Conservation (phyloP, 2,329 filamentous ascomycete genomes). For the Aspergillus tanneri region DNA sequence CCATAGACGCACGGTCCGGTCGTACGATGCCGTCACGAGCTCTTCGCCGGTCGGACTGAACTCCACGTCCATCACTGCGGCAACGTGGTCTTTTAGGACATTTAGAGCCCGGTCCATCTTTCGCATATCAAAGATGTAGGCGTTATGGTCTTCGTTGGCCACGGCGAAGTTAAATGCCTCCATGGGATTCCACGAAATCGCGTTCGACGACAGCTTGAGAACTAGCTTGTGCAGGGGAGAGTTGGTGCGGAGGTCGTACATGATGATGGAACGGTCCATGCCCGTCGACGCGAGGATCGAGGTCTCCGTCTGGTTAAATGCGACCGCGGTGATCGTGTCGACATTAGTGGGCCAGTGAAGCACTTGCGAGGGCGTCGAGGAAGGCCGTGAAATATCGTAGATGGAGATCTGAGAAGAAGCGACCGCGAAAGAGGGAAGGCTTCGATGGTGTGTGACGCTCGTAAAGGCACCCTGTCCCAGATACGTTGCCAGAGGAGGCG, state of each 20-base stretch:
- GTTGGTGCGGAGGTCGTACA: constrained; percentile 88
- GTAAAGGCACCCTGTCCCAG: constrained; percentile 82
- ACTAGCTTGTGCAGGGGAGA: constrained; percentile 78
- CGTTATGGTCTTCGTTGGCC: constrained; percentile 91
- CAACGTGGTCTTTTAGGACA: constrained; percentile 83
- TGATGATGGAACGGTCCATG: constrained; percentile 78
- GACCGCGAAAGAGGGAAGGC: constrained; percentile 72
- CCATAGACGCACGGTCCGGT: constrained; percentile 85
- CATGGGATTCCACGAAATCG: constrained; percentile 91
- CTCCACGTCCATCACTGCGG: constrained; percentile 93
- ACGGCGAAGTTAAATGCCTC: constrained; percentile 94
- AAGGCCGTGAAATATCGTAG: constrained; percentile 81
- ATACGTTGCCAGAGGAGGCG: constrained; percentile 78
- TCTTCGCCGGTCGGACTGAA: constrained; percentile 94
- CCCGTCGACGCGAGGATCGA: constrained; percentile 83
- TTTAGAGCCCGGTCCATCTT: constrained; percentile 86
- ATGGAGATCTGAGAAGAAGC: constrained; percentile 77
- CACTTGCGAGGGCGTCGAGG: constrained; percentile 73
- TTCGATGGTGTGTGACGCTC: constrained; percentile 77
- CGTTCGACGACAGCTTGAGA: constrained; percentile 79
- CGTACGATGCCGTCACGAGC: constrained; percentile 84
- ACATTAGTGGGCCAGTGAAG: constrained; percentile 83
- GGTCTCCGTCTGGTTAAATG: constrained; percentile 93
- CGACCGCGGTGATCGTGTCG: constrained; percentile 84
- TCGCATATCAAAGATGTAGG: constrained; percentile 91